A percentile compares a stretch with the other conserved stretches of the same genome.
Evolutionary conservation across 192 early-diverging fungal species (phyloP).

Genomic region (Umbelopsis vinacea): DNA sequence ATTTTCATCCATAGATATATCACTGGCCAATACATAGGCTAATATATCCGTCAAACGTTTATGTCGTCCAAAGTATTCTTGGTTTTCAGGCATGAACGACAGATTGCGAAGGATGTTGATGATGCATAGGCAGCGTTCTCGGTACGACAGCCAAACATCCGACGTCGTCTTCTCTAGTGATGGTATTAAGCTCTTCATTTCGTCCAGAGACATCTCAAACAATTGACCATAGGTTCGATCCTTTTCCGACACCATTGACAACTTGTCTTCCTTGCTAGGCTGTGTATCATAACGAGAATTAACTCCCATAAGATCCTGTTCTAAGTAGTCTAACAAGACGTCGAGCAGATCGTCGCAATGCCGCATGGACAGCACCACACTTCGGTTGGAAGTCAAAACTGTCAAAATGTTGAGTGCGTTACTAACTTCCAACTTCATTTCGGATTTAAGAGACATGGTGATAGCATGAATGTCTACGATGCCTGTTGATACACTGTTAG

Average conservation of each 20-base stretch:
- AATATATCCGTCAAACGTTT: slow-evolving; percentile 48
- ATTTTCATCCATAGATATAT: slow-evolving; percentile 6
- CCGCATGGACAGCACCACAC: slow-evolving; percentile 45
- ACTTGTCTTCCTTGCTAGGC: slow-evolving; percentile 9
- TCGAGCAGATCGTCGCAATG: slow-evolving; percentile 75
- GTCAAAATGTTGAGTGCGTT: slow-evolving; percentile 77
- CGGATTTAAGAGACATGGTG: slow-evolving; percentile 79
- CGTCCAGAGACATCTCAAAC: slow-evolving; percentile 58
- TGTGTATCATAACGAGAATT: slow-evolving; percentile 15
- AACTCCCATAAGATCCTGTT: slow-evolving; percentile 42
- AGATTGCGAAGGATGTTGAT: slow-evolving; percentile 60
- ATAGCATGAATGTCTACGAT: slow-evolving; percentile 76
- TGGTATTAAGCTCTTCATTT: slow-evolving; percentile 45
- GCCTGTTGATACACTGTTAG: slow-evolving; percentile 41
- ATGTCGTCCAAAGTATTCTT: slow-evolving; percentile 51
- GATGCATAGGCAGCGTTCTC: slow-evolving; percentile 57
- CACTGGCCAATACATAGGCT: slow-evolving; percentile 30
- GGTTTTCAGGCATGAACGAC: slow-evolving; percentile 56
- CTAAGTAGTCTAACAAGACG: slow-evolving; percentile 62
- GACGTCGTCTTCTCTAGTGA: slow-evolving; percentile 40
- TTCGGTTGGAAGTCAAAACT: slow-evolving; percentile 54
- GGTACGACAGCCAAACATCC: slow-evolving; percentile 40
- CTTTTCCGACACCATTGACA: slow-evolving; percentile 4
- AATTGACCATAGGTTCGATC: slow-evolving; percentile 50
- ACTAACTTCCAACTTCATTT: slow-evolving; percentile 72